phyloP scores from a whole-genome alignment of 208 protist species.

The Leishmania mexicana region DNA sequence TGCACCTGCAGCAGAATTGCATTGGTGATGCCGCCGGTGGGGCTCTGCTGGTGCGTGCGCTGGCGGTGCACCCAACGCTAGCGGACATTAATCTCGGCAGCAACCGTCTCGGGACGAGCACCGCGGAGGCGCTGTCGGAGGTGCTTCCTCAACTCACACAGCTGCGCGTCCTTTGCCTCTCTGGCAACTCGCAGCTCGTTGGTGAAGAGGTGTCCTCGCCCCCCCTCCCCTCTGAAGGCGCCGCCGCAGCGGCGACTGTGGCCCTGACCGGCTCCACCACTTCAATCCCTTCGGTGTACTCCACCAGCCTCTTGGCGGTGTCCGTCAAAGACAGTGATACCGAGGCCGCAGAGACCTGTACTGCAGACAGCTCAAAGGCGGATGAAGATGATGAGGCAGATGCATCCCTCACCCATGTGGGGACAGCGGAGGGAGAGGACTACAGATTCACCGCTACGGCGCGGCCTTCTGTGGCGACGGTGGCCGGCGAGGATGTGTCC shows the following conservation, averaged over 20 bases:
- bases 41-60: conserved; percentile 46
- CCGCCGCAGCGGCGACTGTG: background rate
- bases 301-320: background rate
- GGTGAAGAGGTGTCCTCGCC: conserved; percentile 9
- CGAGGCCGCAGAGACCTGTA: background rate
- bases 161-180: conserved; percentile 64
- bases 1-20: conserved; percentile 81
- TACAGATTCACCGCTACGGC: conserved; percentile 3
- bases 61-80: conserved; percentile 58
- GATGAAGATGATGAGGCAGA: background rate
- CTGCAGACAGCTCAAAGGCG: background rate
- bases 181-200: conserved; percentile 64
- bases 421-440: background rate
- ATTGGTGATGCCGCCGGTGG: conserved; percentile 75
- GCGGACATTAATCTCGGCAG: conserved; percentile 65
- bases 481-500: conserved; percentile 2
- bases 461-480: conserved; percentile 12
- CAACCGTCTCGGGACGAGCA: conserved; percentile 69
- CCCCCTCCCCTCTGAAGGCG: background rate
- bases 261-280: background rate
- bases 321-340: background rate
- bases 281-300: background rate
- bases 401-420: background rate
- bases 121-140: conserved; percentile 50
- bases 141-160: conserved; percentile 48